Conservation (phyloP, 225 moss, liverwort and hornwort genomes). For the Pseudoscleropodium purum region DNA sequence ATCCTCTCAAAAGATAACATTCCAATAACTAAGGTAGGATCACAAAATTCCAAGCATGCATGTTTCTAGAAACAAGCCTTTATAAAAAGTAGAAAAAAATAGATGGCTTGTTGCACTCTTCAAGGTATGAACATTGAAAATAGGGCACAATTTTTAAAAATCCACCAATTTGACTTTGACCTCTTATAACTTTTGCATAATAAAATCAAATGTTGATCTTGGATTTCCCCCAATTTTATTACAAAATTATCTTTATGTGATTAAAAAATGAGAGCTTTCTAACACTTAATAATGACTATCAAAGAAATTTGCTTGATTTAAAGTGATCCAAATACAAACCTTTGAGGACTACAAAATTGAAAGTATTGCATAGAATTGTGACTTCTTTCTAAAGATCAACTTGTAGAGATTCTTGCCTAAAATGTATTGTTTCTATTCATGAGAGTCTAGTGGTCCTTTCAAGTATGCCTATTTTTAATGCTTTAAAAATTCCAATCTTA, state of each 20-base stretch:
- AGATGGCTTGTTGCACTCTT: not conserved
- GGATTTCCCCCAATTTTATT: not conserved
- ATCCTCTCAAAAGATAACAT: too few relatives aligned
- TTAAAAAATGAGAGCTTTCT: not conserved
- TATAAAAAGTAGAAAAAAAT: not conserved
- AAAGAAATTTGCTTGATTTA: fast-evolving
- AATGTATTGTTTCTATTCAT: not conserved
- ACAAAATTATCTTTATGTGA: not conserved
- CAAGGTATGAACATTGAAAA: not conserved
- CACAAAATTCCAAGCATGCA: not conserved
- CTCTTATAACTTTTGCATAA: not conserved
- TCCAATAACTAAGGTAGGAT: not conserved
- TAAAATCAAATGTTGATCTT: not conserved
- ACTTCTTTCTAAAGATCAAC: not conserved
- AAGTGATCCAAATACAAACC: not conserved
- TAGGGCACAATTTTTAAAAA: not conserved
- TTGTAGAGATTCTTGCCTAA: not conserved
- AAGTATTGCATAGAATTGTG: not conserved
- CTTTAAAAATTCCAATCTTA: not conserved
- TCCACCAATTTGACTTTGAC: not conserved
- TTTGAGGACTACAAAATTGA: not conserved
- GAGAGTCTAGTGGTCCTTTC: fast-evolving
- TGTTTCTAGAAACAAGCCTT: not conserved
- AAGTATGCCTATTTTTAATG: fast-evolving
- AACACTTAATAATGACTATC: not conserved